Evolutionary conservation across 1,284 basidiomycete species (phyloP), one percentile per base, ranked within the genome.

Genomic region (Irpex rosettiformis): DNA sequence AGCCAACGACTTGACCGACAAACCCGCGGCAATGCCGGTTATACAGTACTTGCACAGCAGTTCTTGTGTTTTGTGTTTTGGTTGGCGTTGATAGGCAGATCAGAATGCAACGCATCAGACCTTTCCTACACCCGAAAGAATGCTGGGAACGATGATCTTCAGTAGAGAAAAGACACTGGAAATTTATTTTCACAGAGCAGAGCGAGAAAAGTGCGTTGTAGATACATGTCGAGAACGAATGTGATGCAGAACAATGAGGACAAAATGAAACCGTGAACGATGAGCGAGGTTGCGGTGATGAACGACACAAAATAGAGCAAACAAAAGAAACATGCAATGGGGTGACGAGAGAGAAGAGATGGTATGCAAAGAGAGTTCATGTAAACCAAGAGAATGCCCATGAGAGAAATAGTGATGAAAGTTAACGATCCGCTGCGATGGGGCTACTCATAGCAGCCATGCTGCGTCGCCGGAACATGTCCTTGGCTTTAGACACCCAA

Each of bases 401-500:
- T 28, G 40, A 37, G 5, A 52, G 4, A 22, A 4, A 40, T 10
- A 47, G 21, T 16, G 29, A 45, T 0, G 45, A 6, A 30, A 18
- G 11, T 18, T 57, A 51, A 3, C 37, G 53, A 47, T n/a, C n/a
- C n/a, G 30, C 28, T 24, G 47, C 52, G 16, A 42, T 27, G 0
- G 49, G 37, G 18, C 24, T 24, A 18, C 47, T 42, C 30, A 68
- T 62, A 11, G 63, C 67, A 8, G 64, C 62, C 64, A 69, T 73
- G 65, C 76, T 77, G 67, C 75, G 81, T 66, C 77, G 74, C 62
- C 77, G 73, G 61, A 85, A 72, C 66, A 85, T 73, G 40, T 72
- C 74, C 67, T 76, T 82, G 42, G 81, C 82, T 62, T 75, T 79
- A n/a, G 73, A 65, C 51, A 81, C 64, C 76, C 82, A 79, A 40